A percentile compares a stretch with the other conserved stretches of the same genome.
These are phyloP conservation scores for Alternaria sp. DNA, from an alignment of 2,329 filamentous ascomycete genomes.

Conservation along the genomic window DNA sequence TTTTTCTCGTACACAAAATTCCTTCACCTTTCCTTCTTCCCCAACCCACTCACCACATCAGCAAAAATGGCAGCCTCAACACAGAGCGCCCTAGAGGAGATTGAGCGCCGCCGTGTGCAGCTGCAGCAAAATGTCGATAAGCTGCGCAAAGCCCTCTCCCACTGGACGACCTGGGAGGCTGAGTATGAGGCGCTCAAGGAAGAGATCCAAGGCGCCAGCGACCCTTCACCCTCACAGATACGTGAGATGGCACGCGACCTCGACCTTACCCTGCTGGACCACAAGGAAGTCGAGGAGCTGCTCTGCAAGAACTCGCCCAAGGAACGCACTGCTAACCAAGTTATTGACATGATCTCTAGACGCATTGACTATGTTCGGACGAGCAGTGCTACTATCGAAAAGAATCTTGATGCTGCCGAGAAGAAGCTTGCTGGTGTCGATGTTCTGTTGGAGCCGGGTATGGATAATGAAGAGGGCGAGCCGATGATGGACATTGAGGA, in stretches of 20 bases:
- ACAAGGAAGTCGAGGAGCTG: slow-evolving; percentile 64
- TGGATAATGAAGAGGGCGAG: slow-evolving; percentile 70
- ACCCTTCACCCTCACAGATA: slow-evolving; percentile 37
- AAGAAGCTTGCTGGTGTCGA: slow-evolving; percentile 67
- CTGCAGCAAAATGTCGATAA: slow-evolving; percentile 79
- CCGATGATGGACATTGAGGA: slow-evolving; percentile 92
- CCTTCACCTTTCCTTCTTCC: neutral
- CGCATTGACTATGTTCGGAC: slow-evolving; percentile 88
- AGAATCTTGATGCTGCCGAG: slow-evolving; percentile 72
- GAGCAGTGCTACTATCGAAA: slow-evolving; percentile 77
- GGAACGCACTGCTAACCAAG: slow-evolving; percentile 65
- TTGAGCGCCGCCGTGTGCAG: slow-evolving; percentile 76
- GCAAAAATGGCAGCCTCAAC: slow-evolving; percentile 33
- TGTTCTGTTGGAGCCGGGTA: slow-evolving; percentile 65
- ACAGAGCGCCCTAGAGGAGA: slow-evolving; percentile 65
- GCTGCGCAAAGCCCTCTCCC: slow-evolving; percentile 75
- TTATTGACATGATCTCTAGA: slow-evolving; percentile 71
- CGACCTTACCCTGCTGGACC: slow-evolving; percentile 68
- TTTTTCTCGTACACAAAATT: slow-evolving; percentile 15
- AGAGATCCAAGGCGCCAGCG: slow-evolving; percentile 65
- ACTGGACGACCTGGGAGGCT: slow-evolving; percentile 90
- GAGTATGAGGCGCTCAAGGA: slow-evolving; percentile 92
- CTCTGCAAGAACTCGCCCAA: slow-evolving; percentile 55
- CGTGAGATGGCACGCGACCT: slow-evolving; percentile 62
- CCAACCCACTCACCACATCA: slow-evolving; percentile 3